A percentile compares a stretch with the other conserved stretches of the same genome.
These are phyloP conservation scores for Trichoderma koningiopsis DNA, from an alignment of 2,329 filamentous ascomycete genomes.

Conservation along the genomic window DNA sequence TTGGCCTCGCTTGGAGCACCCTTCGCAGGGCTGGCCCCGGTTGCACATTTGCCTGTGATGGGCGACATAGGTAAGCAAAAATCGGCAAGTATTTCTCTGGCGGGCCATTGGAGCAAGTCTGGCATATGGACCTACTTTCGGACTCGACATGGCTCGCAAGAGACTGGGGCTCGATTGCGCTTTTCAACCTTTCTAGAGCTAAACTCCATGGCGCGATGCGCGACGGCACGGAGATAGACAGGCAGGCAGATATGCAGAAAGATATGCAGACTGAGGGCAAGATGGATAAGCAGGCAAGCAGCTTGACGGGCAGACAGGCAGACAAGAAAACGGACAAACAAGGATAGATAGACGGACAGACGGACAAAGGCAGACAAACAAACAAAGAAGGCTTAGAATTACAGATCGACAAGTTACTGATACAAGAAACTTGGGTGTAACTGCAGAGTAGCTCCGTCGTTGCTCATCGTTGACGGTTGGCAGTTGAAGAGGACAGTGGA, in stretches of 20 bases:
- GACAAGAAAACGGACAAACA: too few species aligned
- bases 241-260: neutral
- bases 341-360: too few species aligned
- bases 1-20: slow-evolving; percentile 5
- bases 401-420: neutral
- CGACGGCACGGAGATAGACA: neutral
- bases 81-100: neutral
- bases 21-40: slow-evolving; percentile 16
- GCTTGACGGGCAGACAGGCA: too few species aligned
- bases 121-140: neutral
- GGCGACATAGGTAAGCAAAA: neutral
- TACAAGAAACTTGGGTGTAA: neutral
- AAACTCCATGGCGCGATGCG: neutral
- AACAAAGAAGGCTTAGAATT: neutral
- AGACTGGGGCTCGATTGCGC: slow-evolving; percentile 18
- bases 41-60: slow-evolving; percentile 12
- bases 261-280: neutral
- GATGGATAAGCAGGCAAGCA: neutral
- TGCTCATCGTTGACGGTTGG: neutral
- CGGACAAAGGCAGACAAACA: too few species aligned
- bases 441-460: neutral
- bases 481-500: neutral
- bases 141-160: slow-evolving; percentile 17
- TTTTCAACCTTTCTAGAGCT: slow-evolving; percentile 10
- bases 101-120: neutral